Percentiles rank a stretch among this genome's conserved stretches.
Conservation (phyloP, 2,329 filamentous ascomycete genomes). For the Aspergillus uvarum region DNA sequence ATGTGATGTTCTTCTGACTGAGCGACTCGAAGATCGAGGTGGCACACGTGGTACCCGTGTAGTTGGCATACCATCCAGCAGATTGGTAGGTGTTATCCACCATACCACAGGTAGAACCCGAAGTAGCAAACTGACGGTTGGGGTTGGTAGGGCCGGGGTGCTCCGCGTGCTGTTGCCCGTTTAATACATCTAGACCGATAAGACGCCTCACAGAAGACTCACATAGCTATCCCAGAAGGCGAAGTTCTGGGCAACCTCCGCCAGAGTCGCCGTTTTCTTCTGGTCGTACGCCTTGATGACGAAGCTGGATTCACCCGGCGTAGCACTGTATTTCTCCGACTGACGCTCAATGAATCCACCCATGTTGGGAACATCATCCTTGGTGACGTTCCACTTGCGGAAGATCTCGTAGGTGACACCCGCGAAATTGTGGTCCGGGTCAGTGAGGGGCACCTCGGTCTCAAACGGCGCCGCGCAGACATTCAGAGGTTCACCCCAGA, state of each 20-base stretch:
- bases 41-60: conserved; percentile 36
- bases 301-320: conserved; percentile 36
- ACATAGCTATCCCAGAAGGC: conserved; percentile 41
- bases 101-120: conserved; percentile 36
- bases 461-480: conserved; percentile 40
- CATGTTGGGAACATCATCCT: conserved; percentile 39
- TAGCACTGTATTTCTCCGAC: conserved; percentile 37
- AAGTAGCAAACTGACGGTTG: conserved; percentile 43
- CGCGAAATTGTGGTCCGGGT: conserved; percentile 38
- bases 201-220: conserved; percentile 4
- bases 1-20: conserved; percentile 36
- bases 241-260: conserved; percentile 39
- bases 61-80: conserved; percentile 34
- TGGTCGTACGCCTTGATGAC: conserved; percentile 41
- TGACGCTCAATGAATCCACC: conserved; percentile 42
- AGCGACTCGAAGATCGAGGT: conserved; percentile 41
- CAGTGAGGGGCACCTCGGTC: conserved; percentile 36
- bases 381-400: conserved; percentile 37
- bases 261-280: conserved; percentile 36
- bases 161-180: conserved; percentile 29
- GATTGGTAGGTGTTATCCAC: conserved; percentile 35
- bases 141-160: conserved; percentile 44
- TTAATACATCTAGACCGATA: conserved; percentile 3
- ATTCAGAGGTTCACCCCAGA: conserved; percentile 36
- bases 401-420: conserved; percentile 40